Evolutionary conservation across 2,329 filamentous ascomycete genomes (phyloP).

Genomic region (Sporothrix variecibatus): DNA sequence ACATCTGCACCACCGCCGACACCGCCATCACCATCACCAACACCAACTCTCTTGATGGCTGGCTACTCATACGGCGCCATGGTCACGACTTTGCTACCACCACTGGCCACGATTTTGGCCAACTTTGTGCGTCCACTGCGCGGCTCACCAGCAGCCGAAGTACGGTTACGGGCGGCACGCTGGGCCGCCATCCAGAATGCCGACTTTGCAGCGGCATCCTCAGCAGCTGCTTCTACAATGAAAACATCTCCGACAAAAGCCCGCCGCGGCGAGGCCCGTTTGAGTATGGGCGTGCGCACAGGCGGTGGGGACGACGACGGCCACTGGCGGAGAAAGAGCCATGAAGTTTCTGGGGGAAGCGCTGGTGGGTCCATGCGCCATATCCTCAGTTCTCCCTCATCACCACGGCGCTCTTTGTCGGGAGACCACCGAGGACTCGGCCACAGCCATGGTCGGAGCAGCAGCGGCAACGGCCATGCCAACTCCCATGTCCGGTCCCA

Average conservation of each 20-base stretch:
- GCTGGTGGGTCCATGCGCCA: constrained; percentile 33
- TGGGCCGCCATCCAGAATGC: constrained; percentile 65
- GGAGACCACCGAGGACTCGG: background rate
- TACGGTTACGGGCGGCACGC: constrained; percentile 68
- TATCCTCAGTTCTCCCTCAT: constrained; percentile 41
- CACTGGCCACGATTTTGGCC: constrained; percentile 59
- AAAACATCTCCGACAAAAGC: background rate
- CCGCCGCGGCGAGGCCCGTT: constrained; percentile 32
- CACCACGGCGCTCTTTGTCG: constrained; percentile 29
- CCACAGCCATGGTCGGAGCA: background rate
- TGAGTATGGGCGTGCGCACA: constrained; percentile 43
- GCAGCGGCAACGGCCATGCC: background rate
- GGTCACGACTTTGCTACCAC: constrained; percentile 72
- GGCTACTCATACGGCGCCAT: constrained; percentile 93
- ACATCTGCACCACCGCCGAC: constrained; percentile 13
- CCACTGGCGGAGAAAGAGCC: constrained; percentile 29
- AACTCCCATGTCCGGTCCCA: background rate
- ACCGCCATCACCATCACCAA: constrained; percentile 27
- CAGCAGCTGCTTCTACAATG: constrained; percentile 30
- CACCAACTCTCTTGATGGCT: constrained; percentile 54
- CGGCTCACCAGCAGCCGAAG: constrained; percentile 66
- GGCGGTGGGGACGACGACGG: constrained; percentile 47
- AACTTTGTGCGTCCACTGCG: constrained; percentile 56
- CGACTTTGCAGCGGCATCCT: constrained; percentile 39
- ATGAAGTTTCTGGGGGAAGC: constrained; percentile 10